Evolutionary conservation across 2,329 filamentous ascomycete genomes (phyloP).

Genomic region (Botryotinia convoluta): DNA sequence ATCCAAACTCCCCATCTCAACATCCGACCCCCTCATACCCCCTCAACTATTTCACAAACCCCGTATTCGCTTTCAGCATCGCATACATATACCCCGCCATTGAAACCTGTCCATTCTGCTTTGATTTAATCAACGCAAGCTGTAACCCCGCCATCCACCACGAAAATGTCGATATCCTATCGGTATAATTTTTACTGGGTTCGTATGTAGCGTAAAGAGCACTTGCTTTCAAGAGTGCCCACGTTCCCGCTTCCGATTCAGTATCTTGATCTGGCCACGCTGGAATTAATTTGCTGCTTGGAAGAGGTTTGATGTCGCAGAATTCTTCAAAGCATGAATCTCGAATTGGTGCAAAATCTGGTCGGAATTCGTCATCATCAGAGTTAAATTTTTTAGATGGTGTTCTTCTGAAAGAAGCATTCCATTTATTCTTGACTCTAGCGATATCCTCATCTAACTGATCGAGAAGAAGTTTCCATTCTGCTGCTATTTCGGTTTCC

Average conservation of each 20-base stretch:
- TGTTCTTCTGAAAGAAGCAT: neutral
- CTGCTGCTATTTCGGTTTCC: neutral
- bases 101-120: neutral
- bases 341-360: conserved; percentile 18
- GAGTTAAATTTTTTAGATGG: neutral
- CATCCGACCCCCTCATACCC: neutral
- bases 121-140: conserved; percentile 32
- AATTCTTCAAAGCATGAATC: conserved; percentile 26
- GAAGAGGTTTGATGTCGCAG: conserved; percentile 30
- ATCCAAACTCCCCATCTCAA: neutral
- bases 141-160: conserved; percentile 38
- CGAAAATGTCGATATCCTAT: conserved; percentile 20
- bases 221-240: conserved; percentile 48
- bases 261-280: conserved; percentile 24
- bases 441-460: neutral
- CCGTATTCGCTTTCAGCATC: conserved; percentile 26
- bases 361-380: conserved; percentile 13
- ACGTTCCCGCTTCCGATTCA: conserved; percentile 34
- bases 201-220: conserved; percentile 33
- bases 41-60: conserved; percentile 12
- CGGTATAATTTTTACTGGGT: neutral
- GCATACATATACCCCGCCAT: conserved; percentile 27
- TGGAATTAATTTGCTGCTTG: conserved; percentile 25
- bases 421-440: conserved; percentile 11
- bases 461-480: conserved; percentile 23